Conservation (phyloP, 139 green algal species). For the Astrephomene gubernaculifera region DNA sequence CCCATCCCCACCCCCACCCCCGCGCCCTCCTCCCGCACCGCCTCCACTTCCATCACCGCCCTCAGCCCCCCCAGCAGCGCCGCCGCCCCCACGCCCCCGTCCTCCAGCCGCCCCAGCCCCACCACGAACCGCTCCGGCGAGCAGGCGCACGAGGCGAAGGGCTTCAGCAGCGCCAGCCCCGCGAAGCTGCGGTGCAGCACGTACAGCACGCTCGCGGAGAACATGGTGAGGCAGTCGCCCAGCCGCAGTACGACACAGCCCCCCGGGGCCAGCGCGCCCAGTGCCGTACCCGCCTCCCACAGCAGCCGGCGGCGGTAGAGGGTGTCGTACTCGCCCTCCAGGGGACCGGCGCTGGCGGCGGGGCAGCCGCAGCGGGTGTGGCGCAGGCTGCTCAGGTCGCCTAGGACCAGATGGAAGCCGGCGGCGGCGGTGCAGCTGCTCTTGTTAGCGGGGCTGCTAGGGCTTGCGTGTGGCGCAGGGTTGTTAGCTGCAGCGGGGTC, state of each 20-base stretch:
- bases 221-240: slow-evolving; percentile 57
- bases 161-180: slow-evolving; percentile 48
- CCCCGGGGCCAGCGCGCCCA: slow-evolving; percentile 45
- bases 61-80: background rate
- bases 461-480: no score
- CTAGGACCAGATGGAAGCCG: slow-evolving; percentile 3
- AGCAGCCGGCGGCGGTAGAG: slow-evolving; percentile 48
- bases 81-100: background rate
- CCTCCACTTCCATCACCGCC: background rate
- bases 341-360: no score
- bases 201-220: slow-evolving; percentile 58
- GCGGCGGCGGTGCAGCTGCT: slow-evolving; percentile 8
- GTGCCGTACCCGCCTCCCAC: slow-evolving; percentile 42
- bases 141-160: slow-evolving; percentile 52
- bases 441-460: no score
- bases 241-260: slow-evolving; percentile 58
- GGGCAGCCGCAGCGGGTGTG: background rate
- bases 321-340: slow-evolving; percentile 42
- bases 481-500: no score
- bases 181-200: slow-evolving; percentile 63
- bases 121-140: slow-evolving; percentile 47
- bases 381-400: slow-evolving; percentile 13
- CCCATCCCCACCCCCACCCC: no score
- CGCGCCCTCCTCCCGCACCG: background rate
- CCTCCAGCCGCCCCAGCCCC: slow-evolving; percentile 34